Percentiles rank a stretch among this genome's conserved stretches.
Conservation (phyloP, 2,329 filamentous ascomycete genomes). For the Cordyceps tenuipes region DNA sequence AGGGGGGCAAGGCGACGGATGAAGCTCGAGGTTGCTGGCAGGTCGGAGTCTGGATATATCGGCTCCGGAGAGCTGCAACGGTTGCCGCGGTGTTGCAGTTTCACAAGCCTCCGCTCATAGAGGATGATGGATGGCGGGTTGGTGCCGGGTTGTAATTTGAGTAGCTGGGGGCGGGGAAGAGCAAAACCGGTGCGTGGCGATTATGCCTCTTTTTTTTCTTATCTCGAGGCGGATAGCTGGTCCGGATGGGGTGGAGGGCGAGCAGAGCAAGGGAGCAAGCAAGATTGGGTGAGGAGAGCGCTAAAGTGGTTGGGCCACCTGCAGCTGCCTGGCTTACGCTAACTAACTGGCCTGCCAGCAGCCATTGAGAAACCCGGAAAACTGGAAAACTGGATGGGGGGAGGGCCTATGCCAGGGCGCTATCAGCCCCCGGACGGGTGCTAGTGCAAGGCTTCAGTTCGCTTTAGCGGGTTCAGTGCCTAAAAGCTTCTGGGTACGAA, state of each 20-base stretch:
- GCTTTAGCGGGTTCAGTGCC: background rate
- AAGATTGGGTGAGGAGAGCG: constrained; percentile 4
- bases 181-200: background rate
- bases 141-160: too few species aligned
- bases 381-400: background rate
- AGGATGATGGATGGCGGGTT: too few species aligned
- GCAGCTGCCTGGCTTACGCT: background rate
- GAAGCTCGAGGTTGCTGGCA: background rate
- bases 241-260: background rate
- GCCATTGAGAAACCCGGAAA: background rate
- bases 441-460: background rate
- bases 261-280: background rate
- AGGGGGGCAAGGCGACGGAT: background rate
- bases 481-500: background rate
- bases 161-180: background rate
- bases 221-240: background rate
- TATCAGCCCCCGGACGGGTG: background rate
- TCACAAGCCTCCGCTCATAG: background rate
- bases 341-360: too few species aligned
- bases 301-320: constrained; percentile 3
- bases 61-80: background rate
- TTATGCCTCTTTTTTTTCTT: background rate
- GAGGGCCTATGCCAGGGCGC: background rate
- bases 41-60: background rate
- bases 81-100: background rate